phyloP scores from a whole-genome alignment of 1,139 yeast species.

The Scheffersomyces segobiensis region DNA sequence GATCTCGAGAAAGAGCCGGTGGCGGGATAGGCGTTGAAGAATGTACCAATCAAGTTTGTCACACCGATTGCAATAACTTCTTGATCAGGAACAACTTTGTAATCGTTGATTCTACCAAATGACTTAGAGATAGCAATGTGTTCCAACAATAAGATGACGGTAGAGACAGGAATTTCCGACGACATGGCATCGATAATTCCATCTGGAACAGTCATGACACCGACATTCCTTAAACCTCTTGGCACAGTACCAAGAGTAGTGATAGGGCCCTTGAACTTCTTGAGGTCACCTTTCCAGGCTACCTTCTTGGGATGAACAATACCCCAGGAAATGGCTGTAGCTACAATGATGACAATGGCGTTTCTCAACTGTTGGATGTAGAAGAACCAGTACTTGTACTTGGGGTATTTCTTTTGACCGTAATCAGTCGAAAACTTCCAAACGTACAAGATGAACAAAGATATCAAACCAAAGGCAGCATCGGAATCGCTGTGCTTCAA shows the following conservation, averaged over 20 bases:
- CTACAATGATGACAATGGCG: constrained; percentile 76
- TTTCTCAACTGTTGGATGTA: constrained; percentile 76
- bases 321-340: constrained; percentile 74
- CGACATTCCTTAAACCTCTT: constrained; percentile 75
- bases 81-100: constrained; percentile 89
- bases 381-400: constrained; percentile 57
- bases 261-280: constrained; percentile 48
- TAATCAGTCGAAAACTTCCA: constrained; percentile 64
- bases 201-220: constrained; percentile 67
- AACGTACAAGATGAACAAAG: constrained; percentile 63
- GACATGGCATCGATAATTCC: constrained; percentile 64
- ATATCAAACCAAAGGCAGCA: constrained; percentile 87
- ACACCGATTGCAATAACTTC: constrained; percentile 94
- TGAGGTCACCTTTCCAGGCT: constrained; percentile 34
- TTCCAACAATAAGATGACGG: constrained; percentile 78
- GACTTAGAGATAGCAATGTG: constrained; percentile 94
- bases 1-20: constrained; percentile 96
- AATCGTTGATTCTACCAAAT: constrained; percentile 89
- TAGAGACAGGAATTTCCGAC: constrained; percentile 80
- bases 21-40: constrained; percentile 92
- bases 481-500: constrained; percentile 67
- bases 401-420: constrained; percentile 69
- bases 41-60: constrained; percentile 85
- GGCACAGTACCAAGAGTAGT: constrained; percentile 76
- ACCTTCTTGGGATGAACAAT: constrained; percentile 37